Conservation (phyloP, 2,329 filamentous ascomycete genomes). For the Aspergillus unguis region DNA sequence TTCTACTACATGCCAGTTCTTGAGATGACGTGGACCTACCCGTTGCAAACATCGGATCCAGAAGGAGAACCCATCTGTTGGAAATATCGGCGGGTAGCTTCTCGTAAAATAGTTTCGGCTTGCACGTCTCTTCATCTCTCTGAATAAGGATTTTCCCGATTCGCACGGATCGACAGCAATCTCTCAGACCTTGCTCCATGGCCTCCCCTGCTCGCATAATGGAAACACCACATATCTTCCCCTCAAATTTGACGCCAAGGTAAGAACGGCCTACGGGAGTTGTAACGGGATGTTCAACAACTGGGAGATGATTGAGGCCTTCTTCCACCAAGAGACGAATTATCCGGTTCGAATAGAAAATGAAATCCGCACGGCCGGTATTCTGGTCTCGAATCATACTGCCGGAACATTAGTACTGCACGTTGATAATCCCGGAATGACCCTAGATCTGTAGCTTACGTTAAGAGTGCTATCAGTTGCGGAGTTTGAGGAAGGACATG, state of each 20-base stretch:
- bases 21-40: constrained; percentile 50
- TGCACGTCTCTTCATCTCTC: constrained; percentile 87
- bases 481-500: constrained; percentile 88
- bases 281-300: constrained; percentile 81
- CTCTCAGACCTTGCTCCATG: constrained; percentile 94
- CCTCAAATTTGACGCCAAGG: constrained; percentile 88
- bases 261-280: constrained; percentile 88
- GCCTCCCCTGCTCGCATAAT: constrained; percentile 98
- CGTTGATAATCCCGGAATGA: background rate
- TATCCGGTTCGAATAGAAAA: constrained; percentile 98
- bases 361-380: constrained; percentile 91
- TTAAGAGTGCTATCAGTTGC: constrained; percentile 93
- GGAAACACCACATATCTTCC: constrained; percentile 96
- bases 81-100: constrained; percentile 94
- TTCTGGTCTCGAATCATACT: constrained; percentile 94
- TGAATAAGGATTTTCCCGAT: constrained; percentile 99
- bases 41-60: constrained; percentile 99
- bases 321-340: constrained; percentile 96
- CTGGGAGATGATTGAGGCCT: constrained; percentile 91
- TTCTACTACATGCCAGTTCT: background rate
- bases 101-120: constrained; percentile 94
- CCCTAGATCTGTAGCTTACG: constrained; percentile 60
- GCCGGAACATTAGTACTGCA: constrained; percentile 14
- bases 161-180: constrained; percentile 95
- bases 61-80: constrained; percentile 83